Base-by-base conservation (phyloP, 306 rosid species). In the Lablab purpureus region DNA sequence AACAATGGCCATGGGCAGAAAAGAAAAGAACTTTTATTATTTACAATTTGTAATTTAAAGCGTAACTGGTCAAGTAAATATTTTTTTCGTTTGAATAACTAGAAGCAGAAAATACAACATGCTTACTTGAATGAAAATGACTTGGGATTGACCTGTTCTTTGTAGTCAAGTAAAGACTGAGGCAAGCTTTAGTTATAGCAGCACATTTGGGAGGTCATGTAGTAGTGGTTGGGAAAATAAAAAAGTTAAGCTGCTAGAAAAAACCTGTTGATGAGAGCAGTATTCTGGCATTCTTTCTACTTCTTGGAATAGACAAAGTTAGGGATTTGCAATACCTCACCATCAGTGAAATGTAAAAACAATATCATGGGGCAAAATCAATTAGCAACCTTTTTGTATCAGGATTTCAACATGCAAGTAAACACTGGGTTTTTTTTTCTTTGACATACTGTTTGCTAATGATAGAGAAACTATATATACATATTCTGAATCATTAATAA, bases 101-200 rank as follows among this genome's bases (percentile, higher is more conserved):
- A 49, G 81, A 52, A 65, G 17, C 23, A 22, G 28, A 5, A 22
- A 70, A 59, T 82, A 15, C 49, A 12, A 21, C 14, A 10, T 32
- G 15, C 63, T 41, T 45, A n/a, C 50, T 80, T 40, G 67, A 17
- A 46, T 55, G 79, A 40, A 75, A 73, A 71, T 46, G 21, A 37
- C 30, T 7, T 51, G 27, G 32, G 36, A 55, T 43, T 37, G 43
- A 51, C 19, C 32, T 41, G 15, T 68, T 22, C 56, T 13, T 23
- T 45, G 10, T 62, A 34, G 22, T 7, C 36, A 30, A 4, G 17
- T 18, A 19, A 21, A 75, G 66, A 76, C 47, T 60, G 17, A 13
- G n/a, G 32, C 19, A 30, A 47, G 25, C 14, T 73, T 21, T 56
- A 30, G 56, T 49, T 58, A 40, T 27, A 32, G 76, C 2, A 41